These are phyloP conservation scores for Gossypium ekmanianum DNA, from an alignment of 345 rosid genomes.

Conservation along the genomic window DNA sequence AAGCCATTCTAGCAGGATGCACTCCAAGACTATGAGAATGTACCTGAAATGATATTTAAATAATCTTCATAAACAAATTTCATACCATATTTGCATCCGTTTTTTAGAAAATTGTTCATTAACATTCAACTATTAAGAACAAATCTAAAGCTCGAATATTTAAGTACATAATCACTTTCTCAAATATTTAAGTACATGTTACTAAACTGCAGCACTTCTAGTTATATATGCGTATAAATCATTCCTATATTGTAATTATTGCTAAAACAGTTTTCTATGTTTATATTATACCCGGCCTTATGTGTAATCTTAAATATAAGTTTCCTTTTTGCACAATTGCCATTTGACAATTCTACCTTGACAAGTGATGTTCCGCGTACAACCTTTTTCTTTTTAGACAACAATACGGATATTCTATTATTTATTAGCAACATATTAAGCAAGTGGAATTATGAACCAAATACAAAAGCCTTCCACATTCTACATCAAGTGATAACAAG, in stretches of 20 bases:
- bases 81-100: neutral
- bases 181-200: neutral
- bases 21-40: constrained; percentile 39
- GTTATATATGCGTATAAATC: neutral
- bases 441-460: neutral
- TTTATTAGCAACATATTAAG: neutral
- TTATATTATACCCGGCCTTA: too few species aligned
- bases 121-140: neutral
- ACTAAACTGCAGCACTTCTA: too few species aligned
- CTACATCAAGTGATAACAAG: neutral
- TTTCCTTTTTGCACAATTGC: neutral
- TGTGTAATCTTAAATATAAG: neutral
- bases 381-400: neutral
- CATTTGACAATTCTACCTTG: neutral
- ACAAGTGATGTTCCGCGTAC: neutral
- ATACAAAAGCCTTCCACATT: neutral
- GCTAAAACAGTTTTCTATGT: neutral
- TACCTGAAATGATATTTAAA: constrained; percentile 28
- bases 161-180: neutral
- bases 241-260: neutral
- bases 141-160: neutral
- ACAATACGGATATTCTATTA: neutral
- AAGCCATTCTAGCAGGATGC: constrained; percentile 46
- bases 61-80: neutral
- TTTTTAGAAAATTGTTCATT: neutral